phyloP scores from a whole-genome alignment of 148 eudicot species.

The Arctostaphylos glauca region DNA sequence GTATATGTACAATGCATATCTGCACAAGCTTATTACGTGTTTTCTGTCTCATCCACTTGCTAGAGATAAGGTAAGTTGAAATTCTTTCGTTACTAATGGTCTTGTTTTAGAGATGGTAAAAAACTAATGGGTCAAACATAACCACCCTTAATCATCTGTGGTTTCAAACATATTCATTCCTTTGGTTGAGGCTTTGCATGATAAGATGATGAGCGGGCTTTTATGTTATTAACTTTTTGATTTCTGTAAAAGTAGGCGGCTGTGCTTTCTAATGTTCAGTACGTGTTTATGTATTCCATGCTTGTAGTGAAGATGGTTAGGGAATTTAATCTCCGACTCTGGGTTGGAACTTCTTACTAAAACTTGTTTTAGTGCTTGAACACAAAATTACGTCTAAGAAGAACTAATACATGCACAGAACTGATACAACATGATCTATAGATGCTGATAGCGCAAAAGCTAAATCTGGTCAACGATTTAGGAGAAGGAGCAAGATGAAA shows the following conservation, averaged over 20 bases:
- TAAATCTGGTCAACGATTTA: not conserved
- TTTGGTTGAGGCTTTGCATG: not conserved
- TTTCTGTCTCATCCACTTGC: constrained; percentile 91
- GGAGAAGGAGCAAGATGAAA: constrained; percentile 4
- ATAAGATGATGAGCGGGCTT: not conserved
- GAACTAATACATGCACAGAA: not conserved
- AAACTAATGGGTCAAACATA: not conserved
- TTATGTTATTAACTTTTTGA: not conserved
- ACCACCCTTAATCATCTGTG: not conserved
- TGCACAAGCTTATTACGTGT: constrained; percentile 84
- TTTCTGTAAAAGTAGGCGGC: not conserved
- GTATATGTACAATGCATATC: constrained; percentile 93
- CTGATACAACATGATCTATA: not conserved
- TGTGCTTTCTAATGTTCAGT: not conserved
- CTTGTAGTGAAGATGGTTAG: not conserved
- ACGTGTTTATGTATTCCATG: not conserved
- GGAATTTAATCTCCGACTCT: not conserved
- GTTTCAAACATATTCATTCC: not conserved
- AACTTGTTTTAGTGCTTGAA: not conserved
- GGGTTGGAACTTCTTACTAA: constrained; percentile 1
- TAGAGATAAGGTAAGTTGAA: constrained; percentile 75
- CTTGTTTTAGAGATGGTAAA: not conserved
- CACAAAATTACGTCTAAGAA: not conserved
- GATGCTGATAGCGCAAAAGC: not conserved
- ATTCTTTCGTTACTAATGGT: not conserved